Base-by-base conservation (phyloP, 208 protist genomes). In the Wallacemonas sp. region DNA sequence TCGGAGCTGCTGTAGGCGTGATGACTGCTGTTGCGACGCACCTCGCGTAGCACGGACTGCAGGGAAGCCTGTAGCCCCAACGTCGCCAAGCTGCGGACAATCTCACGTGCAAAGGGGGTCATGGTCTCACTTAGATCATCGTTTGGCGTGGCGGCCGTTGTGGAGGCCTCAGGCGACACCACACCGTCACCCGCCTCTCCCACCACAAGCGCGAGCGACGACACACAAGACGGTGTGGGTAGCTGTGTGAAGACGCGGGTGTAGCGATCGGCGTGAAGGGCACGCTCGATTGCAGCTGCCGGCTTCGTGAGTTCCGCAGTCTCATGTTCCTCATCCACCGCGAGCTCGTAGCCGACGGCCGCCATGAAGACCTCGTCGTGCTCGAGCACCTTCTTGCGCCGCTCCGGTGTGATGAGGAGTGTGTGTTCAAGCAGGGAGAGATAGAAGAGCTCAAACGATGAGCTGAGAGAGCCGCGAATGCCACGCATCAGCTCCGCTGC, bases 381-480 rank as follows among this genome's bases (percentile, higher is more conserved):
- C 33, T 27, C 19, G 9, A 68, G 49, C 21, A 24, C 28, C 22
- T 47, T 17, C 15, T 8, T 15, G 34, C 45, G 24, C 36, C 60
- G 8, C 11, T 3, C n/a, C 6, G 41, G 2, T 11, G 30, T 44
- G 34, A 85, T 54, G 22, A 90, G 51, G 6, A 65, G 66, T 39
- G 91, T 90, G 26, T 53, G 38, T 33, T 87, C 45, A 9, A 93
- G 58, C 33, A 92, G 55, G 9, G 69, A 47, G 30, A 77, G 72
- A 67, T 91, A 89, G 56, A 78, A 75, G 49, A 66, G 70, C 64
- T 94, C 91, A 68, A 92, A 86, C n/a, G 73, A 82, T 27, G 91
- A 84, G 77, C 70, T 93, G 11, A 96, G 65, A 9, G 88, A 72
- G 24, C 91, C 91, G 36, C 82, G 86, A 65, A 96, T 80, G 39